Percentiles rank a stretch among this genome's conserved stretches.
Evolutionary conservation across 306 rosid species (phyloP).

Genomic region (Dalbergia cochinchinensis): DNA sequence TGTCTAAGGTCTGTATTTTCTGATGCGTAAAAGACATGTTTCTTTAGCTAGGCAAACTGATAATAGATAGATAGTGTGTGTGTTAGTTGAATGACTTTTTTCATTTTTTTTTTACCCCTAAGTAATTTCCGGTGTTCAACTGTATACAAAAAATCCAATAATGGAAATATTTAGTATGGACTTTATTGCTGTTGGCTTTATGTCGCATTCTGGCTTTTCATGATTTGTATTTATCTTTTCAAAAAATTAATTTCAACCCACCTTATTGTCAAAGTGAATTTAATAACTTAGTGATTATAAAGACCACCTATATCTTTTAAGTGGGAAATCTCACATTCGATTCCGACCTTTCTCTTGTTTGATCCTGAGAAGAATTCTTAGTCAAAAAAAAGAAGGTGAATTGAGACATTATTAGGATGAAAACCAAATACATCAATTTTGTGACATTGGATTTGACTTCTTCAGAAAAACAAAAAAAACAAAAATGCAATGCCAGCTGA

Average conservation of each 20-base stretch:
- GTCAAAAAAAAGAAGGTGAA: too few species aligned
- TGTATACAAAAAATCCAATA: slow-evolving; percentile 44
- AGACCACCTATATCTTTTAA: too few species aligned
- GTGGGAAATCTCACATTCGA: too few species aligned
- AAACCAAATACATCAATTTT: background rate
- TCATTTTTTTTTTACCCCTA: background rate
- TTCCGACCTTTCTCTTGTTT: background rate
- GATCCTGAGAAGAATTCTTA: background rate
- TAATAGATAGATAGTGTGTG: slow-evolving; percentile 39
- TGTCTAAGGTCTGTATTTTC: slow-evolving; percentile 30
- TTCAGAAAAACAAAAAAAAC: background rate
- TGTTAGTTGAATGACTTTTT: slow-evolving; percentile 38
- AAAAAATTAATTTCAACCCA: background rate
- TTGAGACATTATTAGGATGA: background rate
- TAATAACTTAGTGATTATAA: background rate
- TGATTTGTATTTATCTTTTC: slow-evolving; percentile 9
- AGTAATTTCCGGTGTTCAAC: slow-evolving; percentile 46
- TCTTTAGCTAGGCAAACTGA: slow-evolving; percentile 32
- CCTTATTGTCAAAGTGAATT: background rate
- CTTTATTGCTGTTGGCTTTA: slow-evolving; percentile 68
- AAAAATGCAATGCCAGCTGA: too few species aligned
- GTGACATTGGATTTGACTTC: slow-evolving; percentile 28
- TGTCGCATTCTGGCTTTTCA: slow-evolving; percentile 61
- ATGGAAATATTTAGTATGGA: slow-evolving; percentile 56
- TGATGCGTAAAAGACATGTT: slow-evolving; percentile 31